These are phyloP conservation scores for Epichloe gansuensis DNA, from an alignment of 2,329 filamentous ascomycete genomes.

Conservation along the genomic window DNA sequence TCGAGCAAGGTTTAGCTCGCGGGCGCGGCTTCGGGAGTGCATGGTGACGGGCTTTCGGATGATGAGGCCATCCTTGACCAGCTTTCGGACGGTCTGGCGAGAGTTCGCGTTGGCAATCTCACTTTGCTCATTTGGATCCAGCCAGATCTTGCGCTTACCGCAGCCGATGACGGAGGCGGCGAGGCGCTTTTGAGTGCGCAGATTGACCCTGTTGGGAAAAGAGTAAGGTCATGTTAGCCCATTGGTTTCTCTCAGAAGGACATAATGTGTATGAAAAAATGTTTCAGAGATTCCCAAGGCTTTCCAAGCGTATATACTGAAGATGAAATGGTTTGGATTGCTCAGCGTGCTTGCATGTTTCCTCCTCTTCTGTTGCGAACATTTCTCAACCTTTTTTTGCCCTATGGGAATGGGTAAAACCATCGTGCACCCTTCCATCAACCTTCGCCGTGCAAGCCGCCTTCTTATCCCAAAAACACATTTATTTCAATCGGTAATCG, in stretches of 20 bases:
- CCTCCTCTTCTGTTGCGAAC: neutral
- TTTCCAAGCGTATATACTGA: neutral
- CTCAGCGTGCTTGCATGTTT: slow-evolving; percentile 1
- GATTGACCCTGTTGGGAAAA: slow-evolving; percentile 71
- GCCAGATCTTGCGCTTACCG: slow-evolving; percentile 99
- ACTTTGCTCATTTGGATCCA: slow-evolving; percentile 97
- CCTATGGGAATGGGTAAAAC: neutral
- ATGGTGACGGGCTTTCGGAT: slow-evolving; percentile 99
- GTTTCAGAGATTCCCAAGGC: neutral
- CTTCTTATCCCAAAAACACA: slow-evolving; percentile 1
- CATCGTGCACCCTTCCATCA: neutral
- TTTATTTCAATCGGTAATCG: slow-evolving; percentile 3
- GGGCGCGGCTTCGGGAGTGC: slow-evolving; percentile 95
- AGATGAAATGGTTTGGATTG: neutral
- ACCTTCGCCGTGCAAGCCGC: slow-evolving; percentile 2
- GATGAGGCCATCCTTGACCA: slow-evolving; percentile 99
- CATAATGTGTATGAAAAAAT: neutral
- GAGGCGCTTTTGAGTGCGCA: slow-evolving; percentile 99
- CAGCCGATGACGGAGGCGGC: slow-evolving; percentile 97
- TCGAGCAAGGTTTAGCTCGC: slow-evolving; percentile 88
- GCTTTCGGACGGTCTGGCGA: slow-evolving; percentile 98
- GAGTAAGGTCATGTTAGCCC: slow-evolving; percentile 15
- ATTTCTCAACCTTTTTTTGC: neutral
- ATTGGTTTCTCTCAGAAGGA: neutral
- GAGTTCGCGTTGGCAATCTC: slow-evolving; percentile 99